Evolutionary conservation across 73 alveolate genomes (phyloP).

Genomic region (Tetrahymena elliotti): DNA sequence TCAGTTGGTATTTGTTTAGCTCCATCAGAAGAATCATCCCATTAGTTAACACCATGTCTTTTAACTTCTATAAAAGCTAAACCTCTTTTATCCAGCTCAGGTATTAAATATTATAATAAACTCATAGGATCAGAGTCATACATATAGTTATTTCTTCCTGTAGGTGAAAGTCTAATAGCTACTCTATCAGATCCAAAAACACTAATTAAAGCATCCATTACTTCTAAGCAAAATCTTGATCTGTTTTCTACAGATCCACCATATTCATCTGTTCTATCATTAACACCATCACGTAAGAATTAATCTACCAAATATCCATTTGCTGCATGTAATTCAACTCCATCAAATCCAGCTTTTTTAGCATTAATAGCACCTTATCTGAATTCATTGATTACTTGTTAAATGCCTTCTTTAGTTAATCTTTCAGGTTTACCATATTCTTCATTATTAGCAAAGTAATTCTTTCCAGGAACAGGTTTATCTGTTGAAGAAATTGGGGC

Average conservation of each 20-base stretch:
- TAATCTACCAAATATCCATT: constrained; percentile 47
- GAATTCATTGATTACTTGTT: constrained; percentile 46
- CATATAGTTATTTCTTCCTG: constrained; percentile 27
- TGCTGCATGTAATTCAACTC: constrained; percentile 65
- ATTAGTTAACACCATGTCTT: constrained; percentile 11
- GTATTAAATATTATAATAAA: constrained; percentile 16
- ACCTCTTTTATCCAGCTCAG: constrained; percentile 21
- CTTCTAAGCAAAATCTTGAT: constrained; percentile 52
- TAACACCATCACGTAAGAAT: constrained; percentile 45
- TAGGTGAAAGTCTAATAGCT: constrained; percentile 34
- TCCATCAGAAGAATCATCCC: constrained; percentile 34
- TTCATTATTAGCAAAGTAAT: neutral
- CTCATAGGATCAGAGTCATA: constrained; percentile 47
- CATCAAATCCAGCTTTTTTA: constrained; percentile 75
- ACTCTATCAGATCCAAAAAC: constrained; percentile 38
- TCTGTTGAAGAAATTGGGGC: constrained; percentile 34
- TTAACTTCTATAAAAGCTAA: constrained; percentile 44
- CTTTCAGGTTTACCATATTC: constrained; percentile 28
- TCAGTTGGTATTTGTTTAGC: constrained; percentile 3
- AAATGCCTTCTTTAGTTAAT: constrained; percentile 15
- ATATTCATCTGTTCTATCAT: constrained; percentile 71
- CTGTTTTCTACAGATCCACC: constrained; percentile 71
- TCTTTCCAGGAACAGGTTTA: constrained; percentile 8
- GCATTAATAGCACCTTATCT: constrained; percentile 61
- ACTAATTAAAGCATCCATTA: constrained; percentile 47